Base-by-base conservation (phyloP, 1,139 yeast species). In the Yamadazyma trypodendri region DNA sequence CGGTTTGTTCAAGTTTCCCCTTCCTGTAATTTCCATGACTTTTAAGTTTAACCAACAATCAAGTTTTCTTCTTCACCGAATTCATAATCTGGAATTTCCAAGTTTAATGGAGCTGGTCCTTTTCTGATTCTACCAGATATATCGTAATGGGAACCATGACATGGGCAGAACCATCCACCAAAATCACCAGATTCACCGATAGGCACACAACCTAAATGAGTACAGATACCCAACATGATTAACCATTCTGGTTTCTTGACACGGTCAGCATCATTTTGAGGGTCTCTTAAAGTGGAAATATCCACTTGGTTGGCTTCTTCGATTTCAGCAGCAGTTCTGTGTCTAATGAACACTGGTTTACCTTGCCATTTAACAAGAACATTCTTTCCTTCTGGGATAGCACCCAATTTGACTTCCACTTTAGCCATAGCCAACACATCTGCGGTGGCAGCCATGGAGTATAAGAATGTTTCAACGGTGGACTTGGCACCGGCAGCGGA, bases 91-190 rank as follows among this genome's bases (percentile, higher is more conserved):
- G 99, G 99, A 56, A 94, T 79, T 77, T 92, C 98, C 76, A 94
- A 81, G 79, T 92, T 92, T 69, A 89, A 81, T 63, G 99, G 99
- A 65, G 99, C 99, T 58, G 99, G 99, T 56, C 99, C 99, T 76
- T 83, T 92, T 84, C 99, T 88, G 67, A 94, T 92, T 84, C 99
- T 92, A 68, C 99, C 99, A 49, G 97, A 84, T 74, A 94, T 94
- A 75, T 94, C 98, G 74, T 94, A 94, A 72, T 94, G 98, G 65
- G 98, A 92, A 80, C 98, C 99, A 77, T 94, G 99, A 77, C 98
- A 94, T 52, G 99, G 99, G 73, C 99, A 94, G 92, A 94, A 94
- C 98, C 98, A 94, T 63, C 98, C 98, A 66, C 97, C 97, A 58
- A 81, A 94, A 70, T 94, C 99, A 73, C 99, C 99, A 50, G 97